These are phyloP conservation scores for Fusarium sp. DNA, from an alignment of 2,329 filamentous ascomycete genomes.

Conservation along the genomic window DNA sequence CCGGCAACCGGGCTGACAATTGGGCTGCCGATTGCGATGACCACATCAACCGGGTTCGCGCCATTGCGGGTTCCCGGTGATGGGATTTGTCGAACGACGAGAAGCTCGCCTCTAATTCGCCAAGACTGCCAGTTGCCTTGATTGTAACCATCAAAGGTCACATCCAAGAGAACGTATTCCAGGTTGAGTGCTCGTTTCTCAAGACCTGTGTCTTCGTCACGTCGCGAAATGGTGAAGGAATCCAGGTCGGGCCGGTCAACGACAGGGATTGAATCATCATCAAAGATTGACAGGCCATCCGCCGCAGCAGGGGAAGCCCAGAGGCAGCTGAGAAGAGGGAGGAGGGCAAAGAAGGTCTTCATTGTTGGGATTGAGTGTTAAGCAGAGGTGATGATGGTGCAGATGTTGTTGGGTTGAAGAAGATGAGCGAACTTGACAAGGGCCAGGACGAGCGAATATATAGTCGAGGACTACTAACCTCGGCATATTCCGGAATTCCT, in stretches of 20 bases:
- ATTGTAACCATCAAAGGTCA: constrained; percentile 10
- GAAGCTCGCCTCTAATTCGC: neutral
- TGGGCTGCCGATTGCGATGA: constrained; percentile 13
- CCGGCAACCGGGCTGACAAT: constrained; percentile 8
- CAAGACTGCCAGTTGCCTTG: constrained; percentile 8
- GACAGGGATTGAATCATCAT: neutral
- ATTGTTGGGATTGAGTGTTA: neutral
- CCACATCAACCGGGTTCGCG: constrained; percentile 14
- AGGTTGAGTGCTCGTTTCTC: constrained; percentile 11
- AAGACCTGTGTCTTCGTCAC: neutral
- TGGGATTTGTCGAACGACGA: constrained; percentile 4
- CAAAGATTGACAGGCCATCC: constrained; percentile 1
- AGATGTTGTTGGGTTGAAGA: neutral
- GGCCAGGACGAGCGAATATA: neutral
- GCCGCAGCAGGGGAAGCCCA: constrained; percentile 3
- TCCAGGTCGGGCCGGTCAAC: constrained; percentile 6
- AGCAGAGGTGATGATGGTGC: neutral
- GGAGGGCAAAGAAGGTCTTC: neutral
- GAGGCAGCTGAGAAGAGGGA: neutral
- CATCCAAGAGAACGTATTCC: constrained; percentile 1
- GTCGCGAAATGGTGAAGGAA: neutral
- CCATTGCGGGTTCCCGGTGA: neutral
- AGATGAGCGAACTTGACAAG: neutral
- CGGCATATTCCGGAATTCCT: neutral
- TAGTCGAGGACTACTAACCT: neutral